Percentiles rank a stretch among this genome's conserved stretches.
Evolutionary conservation across 768 basidiomycete genomes (phyloP).

Genomic region (Suillus ampliporus): DNA sequence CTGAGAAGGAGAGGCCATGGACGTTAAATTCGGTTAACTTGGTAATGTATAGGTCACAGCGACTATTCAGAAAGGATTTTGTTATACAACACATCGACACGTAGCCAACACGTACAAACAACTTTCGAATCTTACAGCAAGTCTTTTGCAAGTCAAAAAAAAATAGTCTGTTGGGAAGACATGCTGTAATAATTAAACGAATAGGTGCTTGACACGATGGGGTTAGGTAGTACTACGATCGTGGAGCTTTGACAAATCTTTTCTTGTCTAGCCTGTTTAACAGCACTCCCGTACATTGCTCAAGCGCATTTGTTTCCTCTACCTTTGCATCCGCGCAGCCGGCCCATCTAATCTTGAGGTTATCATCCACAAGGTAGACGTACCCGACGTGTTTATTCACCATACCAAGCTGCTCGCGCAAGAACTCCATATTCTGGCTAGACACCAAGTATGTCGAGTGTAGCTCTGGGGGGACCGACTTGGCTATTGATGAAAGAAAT

Average conservation of each 20-base stretch:
- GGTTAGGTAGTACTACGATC: not conserved
- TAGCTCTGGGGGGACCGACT: conserved; percentile 62
- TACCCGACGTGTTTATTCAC: conserved; percentile 92
- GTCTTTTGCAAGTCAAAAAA: not conserved
- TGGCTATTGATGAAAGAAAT: conserved; percentile 77
- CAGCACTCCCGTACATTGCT: conserved; percentile 72
- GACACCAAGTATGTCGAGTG: conserved; percentile 82
- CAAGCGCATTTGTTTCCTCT: conserved; percentile 73
- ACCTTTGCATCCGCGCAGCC: conserved; percentile 83
- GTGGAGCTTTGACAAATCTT: not conserved
- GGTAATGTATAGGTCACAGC: not conserved
- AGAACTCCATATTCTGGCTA: conserved; percentile 83
- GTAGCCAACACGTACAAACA: conserved; percentile 29
- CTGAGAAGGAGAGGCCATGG: conserved; percentile 56
- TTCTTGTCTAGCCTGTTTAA: conserved; percentile 57
- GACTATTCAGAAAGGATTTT: not conserved
- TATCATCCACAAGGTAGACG: conserved; percentile 87
- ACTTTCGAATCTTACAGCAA: conserved; percentile 1
- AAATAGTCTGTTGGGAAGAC: not conserved
- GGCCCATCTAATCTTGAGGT: conserved; percentile 89
- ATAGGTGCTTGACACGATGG: conserved; percentile 1
- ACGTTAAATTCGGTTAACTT: conserved; percentile 4
- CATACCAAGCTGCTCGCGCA: conserved; percentile 85
- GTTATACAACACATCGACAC: conserved; percentile 17
- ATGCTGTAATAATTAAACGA: not conserved